These are phyloP conservation scores for Colletotrichum abscissum DNA, from an alignment of 2,329 filamentous ascomycete genomes.

Conservation along the genomic window DNA sequence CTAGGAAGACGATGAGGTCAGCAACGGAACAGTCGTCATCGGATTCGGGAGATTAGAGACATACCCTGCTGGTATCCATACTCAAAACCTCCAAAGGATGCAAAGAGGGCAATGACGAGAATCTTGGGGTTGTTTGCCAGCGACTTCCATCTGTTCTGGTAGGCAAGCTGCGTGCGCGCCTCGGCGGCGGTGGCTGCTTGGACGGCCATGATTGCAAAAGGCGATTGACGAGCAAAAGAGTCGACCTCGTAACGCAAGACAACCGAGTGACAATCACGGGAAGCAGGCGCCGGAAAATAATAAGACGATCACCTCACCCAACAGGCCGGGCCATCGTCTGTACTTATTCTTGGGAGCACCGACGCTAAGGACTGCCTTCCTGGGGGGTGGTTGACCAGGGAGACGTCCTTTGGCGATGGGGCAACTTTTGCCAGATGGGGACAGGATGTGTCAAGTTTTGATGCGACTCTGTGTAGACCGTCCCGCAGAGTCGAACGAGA, in stretches of 20 bases:
- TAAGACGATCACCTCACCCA: not conserved
- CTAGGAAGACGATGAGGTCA: not conserved
- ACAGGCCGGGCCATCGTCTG: not conserved
- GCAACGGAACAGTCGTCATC: not conserved
- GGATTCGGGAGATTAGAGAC: too few species aligned
- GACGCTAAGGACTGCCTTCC: slow-evolving; percentile 30
- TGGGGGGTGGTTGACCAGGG: slow-evolving; percentile 10
- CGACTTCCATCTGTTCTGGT: slow-evolving; percentile 42
- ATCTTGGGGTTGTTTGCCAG: slow-evolving; percentile 49
- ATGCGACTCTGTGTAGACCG: slow-evolving; percentile 16
- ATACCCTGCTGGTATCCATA: slow-evolving; percentile 65
- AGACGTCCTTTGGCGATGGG: slow-evolving; percentile 12
- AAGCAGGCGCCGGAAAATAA: not conserved
- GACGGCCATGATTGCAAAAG: slow-evolving; percentile 10
- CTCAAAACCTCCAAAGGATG: slow-evolving; percentile 60
- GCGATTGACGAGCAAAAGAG: not conserved
- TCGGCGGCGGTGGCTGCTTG: slow-evolving; percentile 25
- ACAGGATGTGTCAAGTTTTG: slow-evolving; percentile 27
- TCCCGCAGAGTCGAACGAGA: slow-evolving; percentile 13
- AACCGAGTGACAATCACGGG: not conserved
- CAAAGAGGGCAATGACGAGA: slow-evolving; percentile 52
- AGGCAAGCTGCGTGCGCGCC: slow-evolving; percentile 29
- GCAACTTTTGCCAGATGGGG: slow-evolving; percentile 25
- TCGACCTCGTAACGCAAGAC: not conserved
- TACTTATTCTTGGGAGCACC: slow-evolving; percentile 23